phyloP scores from a whole-genome alignment of 768 basidiomycete species.

The Trametes maxima region DNA sequence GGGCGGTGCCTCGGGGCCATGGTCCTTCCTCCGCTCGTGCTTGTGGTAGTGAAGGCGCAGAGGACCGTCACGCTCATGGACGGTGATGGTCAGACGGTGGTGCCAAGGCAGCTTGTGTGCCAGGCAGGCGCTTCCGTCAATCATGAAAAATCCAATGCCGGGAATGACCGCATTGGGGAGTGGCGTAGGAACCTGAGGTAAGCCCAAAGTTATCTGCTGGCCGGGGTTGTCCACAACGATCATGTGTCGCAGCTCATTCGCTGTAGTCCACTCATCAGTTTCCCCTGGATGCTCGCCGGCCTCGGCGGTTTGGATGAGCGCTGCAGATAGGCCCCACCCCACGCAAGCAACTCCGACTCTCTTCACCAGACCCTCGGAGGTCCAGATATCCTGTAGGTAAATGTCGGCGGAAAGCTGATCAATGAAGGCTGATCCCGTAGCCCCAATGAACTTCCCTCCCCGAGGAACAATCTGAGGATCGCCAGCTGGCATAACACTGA shows the following conservation, averaged over 20 bases:
- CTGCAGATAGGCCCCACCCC: background rate
- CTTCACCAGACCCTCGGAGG: background rate
- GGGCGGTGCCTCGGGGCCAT: background rate
- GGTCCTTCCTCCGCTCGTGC: background rate
- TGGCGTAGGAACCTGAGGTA: background rate
- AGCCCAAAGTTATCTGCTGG: background rate
- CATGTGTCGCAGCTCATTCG: background rate
- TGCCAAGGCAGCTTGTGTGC: background rate
- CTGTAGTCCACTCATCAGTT: too few relatives aligned
- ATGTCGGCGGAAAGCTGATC: constrained; percentile 1
- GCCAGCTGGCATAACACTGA: background rate
- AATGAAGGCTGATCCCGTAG: background rate
- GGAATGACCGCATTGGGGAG: background rate
- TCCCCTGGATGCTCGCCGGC: background rate
- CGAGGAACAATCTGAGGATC: background rate
- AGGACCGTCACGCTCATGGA: background rate
- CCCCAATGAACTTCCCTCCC: background rate
- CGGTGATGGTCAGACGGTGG: background rate
- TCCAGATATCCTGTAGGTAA: background rate
- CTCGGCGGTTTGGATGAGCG: background rate
- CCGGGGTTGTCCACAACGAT: background rate
- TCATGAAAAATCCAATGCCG: background rate
- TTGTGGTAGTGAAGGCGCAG: background rate
- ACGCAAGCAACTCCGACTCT: background rate
- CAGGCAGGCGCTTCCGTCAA: background rate